phyloP scores from a whole-genome alignment of 225 moss, liverwort and hornwort genomes.

The Physcomitrium patens region DNA sequence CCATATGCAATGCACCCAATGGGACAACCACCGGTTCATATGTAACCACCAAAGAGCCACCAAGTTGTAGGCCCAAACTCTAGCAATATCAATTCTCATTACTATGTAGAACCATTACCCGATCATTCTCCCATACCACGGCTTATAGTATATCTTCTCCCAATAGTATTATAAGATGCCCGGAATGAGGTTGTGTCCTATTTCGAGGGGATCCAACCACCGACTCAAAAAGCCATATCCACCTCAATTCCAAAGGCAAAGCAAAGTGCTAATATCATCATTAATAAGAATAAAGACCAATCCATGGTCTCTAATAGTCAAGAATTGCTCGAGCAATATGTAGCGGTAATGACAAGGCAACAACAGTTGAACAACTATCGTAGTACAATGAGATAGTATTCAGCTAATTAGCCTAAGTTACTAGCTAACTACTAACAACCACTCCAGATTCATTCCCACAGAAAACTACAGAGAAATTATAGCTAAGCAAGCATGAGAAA shows the following conservation, averaged over 20 bases:
- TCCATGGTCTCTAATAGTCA: neutral
- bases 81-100: neutral
- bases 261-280: neutral
- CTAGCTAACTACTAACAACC: too few species aligned
- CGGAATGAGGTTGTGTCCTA: neutral
- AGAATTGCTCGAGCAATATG: neutral
- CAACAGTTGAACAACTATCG: neutral
- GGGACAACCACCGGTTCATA: neutral
- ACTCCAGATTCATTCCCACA: too few species aligned
- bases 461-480: too few species aligned
- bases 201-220: neutral
- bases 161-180: neutral
- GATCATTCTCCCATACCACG: neutral
- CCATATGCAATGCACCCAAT: neutral
- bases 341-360: conserved; percentile 14
- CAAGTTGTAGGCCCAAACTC: neutral
- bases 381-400: too few species aligned
- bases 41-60: neutral
- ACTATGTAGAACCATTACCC: neutral
- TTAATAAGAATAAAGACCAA: neutral
- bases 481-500: too few species aligned
- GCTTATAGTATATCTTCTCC: neutral
- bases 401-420: too few species aligned
- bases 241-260: neutral
- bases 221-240: neutral